A percentile compares a stretch with the other conserved stretches of the same genome.
These are phyloP conservation scores for Saccharum officinarum DNA, from an alignment of 176 grass and related monocot species.

Conservation along the genomic window DNA sequence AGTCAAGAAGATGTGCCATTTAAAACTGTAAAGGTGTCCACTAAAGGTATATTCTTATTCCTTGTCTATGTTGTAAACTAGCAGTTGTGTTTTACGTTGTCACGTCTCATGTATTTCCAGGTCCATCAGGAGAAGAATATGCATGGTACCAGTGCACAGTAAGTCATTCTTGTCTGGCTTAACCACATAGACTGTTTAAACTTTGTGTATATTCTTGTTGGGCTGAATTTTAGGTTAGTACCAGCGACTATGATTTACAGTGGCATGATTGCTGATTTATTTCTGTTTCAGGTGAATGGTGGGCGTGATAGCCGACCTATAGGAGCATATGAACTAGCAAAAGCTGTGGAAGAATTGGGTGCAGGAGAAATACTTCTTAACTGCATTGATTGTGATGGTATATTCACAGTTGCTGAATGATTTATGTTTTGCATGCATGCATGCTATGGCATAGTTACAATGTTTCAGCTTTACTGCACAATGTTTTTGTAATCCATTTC, in stretches of 20 bases:
- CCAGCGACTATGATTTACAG: not conserved
- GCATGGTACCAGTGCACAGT: slow-evolving; percentile 99
- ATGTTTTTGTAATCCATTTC: not conserved
- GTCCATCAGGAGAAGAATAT: slow-evolving; percentile 87
- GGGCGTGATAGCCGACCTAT: slow-evolving; percentile 80
- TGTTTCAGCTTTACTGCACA: not conserved
- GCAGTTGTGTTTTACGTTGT: slow-evolving; percentile 26
- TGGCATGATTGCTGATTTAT: slow-evolving; percentile 1
- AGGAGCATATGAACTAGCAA: slow-evolving; percentile 96
- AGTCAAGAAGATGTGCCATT: slow-evolving; percentile 84
- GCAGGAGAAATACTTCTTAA: slow-evolving; percentile 97
- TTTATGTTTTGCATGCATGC: slow-evolving; percentile 22
- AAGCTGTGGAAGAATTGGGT: slow-evolving; percentile 91
- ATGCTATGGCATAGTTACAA: not conserved
- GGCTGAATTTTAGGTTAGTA: not conserved
- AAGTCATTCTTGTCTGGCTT: slow-evolving; percentile 28
- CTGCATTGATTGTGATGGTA: slow-evolving; percentile 99
- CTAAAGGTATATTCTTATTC: slow-evolving; percentile 56
- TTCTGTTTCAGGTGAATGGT: slow-evolving; percentile 69
- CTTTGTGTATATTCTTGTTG: not conserved
- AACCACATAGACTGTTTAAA: slow-evolving; percentile 17
- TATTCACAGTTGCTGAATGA: slow-evolving; percentile 17
- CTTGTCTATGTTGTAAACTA: slow-evolving; percentile 19
- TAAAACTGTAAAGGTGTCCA: slow-evolving; percentile 71
- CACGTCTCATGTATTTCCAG: slow-evolving; percentile 49